Evolutionary conservation across 2,329 filamentous ascomycete species (phyloP).

Genomic region (Penicillium sp.): DNA sequence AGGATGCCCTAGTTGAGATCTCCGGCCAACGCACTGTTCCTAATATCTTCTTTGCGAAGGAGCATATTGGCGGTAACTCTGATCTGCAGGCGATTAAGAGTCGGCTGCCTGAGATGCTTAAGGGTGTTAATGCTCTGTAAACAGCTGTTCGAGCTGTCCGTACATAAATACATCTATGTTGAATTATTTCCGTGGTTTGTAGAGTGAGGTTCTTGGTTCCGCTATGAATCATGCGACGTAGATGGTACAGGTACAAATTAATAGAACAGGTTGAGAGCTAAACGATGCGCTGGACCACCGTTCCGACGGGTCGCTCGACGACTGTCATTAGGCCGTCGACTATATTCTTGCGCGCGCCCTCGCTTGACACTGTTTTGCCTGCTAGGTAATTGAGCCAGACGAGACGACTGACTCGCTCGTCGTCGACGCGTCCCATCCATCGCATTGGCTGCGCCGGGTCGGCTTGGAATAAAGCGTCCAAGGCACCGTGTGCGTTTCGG

Average conservation of each 20-base stretch:
- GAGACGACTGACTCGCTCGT: conserved; percentile 73
- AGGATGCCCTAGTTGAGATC: conserved; percentile 74
- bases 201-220: no score
- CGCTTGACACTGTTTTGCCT: conserved; percentile 79
- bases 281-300: conserved; percentile 69
- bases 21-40: conserved; percentile 83
- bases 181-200: no score
- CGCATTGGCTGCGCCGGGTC: conserved; percentile 45
- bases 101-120: conserved; percentile 60
- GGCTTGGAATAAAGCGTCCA: conserved; percentile 62
- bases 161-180: no score
- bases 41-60: conserved; percentile 84
- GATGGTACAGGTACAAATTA: no score
- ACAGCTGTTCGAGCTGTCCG: no score
- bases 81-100: conserved; percentile 64
- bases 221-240: no score
- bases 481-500: conserved; percentile 58
- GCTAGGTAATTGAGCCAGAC: conserved; percentile 88
- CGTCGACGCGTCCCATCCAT: conserved; percentile 64
- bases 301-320: conserved; percentile 80
- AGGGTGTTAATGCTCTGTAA: conserved; percentile 58
- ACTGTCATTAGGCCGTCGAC: conserved; percentile 83
- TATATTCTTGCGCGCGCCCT: conserved; percentile 71
- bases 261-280: conserved; percentile 10
- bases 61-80: conserved; percentile 96